phyloP scores from a whole-genome alignment of 2,329 filamentous ascomycete species.

The Fusarium transvaalense region DNA sequence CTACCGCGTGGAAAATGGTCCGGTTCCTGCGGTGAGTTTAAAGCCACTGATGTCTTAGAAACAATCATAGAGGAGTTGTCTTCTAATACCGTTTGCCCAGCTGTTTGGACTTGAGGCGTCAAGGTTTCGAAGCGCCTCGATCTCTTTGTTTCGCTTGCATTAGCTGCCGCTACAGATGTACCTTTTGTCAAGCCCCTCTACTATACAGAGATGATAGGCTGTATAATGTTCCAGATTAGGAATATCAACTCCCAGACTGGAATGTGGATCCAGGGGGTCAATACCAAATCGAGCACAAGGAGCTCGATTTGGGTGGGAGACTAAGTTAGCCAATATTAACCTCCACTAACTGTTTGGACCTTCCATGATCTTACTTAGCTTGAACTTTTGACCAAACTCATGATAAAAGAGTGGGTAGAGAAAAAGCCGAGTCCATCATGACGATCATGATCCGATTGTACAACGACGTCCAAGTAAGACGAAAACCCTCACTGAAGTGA shows the following conservation, averaged over 20 bases:
- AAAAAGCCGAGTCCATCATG: background rate
- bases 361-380: background rate
- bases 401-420: background rate
- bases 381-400: background rate
- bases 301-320: background rate
- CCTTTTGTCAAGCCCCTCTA: background rate
- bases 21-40: slow-evolving; percentile 3
- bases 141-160: slow-evolving; percentile 4
- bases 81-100: background rate
- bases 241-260: slow-evolving; percentile 7
- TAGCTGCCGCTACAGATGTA: background rate
- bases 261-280: slow-evolving; percentile 24
- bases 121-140: background rate
- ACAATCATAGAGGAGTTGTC: background rate
- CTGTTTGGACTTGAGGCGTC: slow-evolving; percentile 14
- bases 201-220: slow-evolving; percentile 2
- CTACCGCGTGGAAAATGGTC: background rate
- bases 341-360: background rate
- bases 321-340: background rate
- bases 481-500: background rate
- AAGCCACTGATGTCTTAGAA: slow-evolving; percentile 20
- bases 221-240: background rate
- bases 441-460: slow-evolving; percentile 18
- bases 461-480: background rate
- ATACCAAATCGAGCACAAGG: background rate